Base-by-base conservation (phyloP, 2,329 filamentous ascomycete genomes). In the Incumbomyces delicatus region DNA sequence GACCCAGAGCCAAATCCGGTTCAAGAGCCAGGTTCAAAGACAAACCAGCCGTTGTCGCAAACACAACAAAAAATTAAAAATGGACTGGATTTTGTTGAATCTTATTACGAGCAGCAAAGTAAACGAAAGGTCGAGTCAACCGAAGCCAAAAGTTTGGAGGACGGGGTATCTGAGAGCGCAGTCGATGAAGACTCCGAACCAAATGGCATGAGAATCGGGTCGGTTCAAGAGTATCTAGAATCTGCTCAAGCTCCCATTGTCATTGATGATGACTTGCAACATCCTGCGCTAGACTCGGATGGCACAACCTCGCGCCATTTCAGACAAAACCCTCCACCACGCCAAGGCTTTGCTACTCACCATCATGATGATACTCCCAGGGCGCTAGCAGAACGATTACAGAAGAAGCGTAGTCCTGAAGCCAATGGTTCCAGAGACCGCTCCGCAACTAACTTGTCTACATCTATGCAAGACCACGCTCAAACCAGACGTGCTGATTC, bases 391-490 rank as follows among this genome's bases (percentile, higher is more conserved):
- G 27, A 12, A 22, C 29, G 34, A 29, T 7, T 40, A 10, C 38
- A 14, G 29, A 29, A 16, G 12, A 13, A 41, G 33, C 49, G 34
- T 38, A 42, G 34, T 31, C 48, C 31, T 34, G 34, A 44, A n/a
- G 3, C 16, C 13, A 13, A 27, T 36, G 14, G 32, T 41, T 46
- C 18, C 37, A 13, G 18, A 27, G 3, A n/a, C n/a, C 20, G 27
- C 29, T 33, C 41, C 37, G 16, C 41, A 31, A 40, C 8, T 18
- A 16, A 45, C 16, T 31, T 37, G 34, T 17, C 30, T 16, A 36
- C 3, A 3, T 11, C 30, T 3, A n/a, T 8, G 4, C 17, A n/a
- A n/a, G 30, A 20, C 5, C 41, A 20, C 14, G 8, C 10, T 18
- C 17, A 42, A 31, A 36, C 22, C 17, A 18, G 34, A 3, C 36